Evolutionary conservation across 495 filamentous ascomycete species (phyloP), one percentile per base, ranked within the genome.

Genomic region (Xylaria palmicola): DNA sequence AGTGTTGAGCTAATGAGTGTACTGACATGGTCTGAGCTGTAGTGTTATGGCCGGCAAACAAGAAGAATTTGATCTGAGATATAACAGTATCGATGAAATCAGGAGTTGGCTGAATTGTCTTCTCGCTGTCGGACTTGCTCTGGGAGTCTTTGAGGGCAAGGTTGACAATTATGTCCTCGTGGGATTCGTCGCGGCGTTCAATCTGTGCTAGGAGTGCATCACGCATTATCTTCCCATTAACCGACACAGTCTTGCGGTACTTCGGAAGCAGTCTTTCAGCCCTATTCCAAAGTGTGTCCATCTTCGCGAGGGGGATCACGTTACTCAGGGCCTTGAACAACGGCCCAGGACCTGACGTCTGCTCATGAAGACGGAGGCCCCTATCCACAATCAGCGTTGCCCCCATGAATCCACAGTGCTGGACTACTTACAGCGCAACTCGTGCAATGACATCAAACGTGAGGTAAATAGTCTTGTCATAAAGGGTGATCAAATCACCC

Each of bases 41-140:
- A 0, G 76, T 74, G 60, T 81, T 75, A 53, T 74, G 67, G 12
- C 77, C 78, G 4, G 68, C 78, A 27, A 74, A 71, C 26, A 79
- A 56, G 52, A 79, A 77, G 6, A 68, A 62, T 40, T 68, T 67
- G 45, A 69, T 55, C 17, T 68, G 60, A 15, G 54, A 50, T 24
- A 56, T 22, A 15, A 54, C 19, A 3, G 27, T 34, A 29, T 56
- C 34, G 39, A 63, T 44, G 55, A 68, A 62, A 13, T 51, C 60
- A 15, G 30, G 30, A 41, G 60, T 49, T 6, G 44, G 53, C 24
- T 50, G 8, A 8, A 19, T 13, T 15, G 41, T 53, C 19, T 20
- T 59, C 3, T 49, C 20, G 26, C 54, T n/a, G n/a, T n/a, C n/a
- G n/a, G 30, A 29, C 51, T 39, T 40, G 26, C 27, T 6, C 59